These are phyloP conservation scores for Ustanciosporium gigantosporum DNA, from an alignment of 1,284 basidiomycete genomes.

Conservation along the genomic window DNA sequence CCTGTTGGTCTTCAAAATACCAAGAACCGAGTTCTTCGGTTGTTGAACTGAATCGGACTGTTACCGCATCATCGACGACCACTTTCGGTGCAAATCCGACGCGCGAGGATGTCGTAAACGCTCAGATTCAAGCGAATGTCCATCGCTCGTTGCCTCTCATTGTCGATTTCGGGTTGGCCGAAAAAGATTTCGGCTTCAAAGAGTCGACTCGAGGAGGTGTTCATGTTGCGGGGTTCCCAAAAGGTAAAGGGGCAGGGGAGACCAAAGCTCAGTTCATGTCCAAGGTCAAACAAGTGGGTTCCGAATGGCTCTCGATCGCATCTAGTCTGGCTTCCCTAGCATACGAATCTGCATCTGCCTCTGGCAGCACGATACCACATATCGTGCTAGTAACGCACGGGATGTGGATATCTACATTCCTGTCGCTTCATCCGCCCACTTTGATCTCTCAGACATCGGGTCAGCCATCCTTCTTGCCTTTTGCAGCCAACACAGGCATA, in stretches of 20 bases:
- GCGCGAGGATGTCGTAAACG: neutral
- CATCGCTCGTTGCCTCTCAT: constrained; percentile 15
- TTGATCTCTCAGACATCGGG: constrained; percentile 10
- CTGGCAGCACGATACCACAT: constrained; percentile 18
- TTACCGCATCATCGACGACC: no score
- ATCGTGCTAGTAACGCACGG: constrained; percentile 53
- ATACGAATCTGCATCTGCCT: neutral
- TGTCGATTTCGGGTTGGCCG: constrained; percentile 19
- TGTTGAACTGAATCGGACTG: neutral
- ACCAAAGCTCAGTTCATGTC: constrained; percentile 10
- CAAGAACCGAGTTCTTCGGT: neutral
- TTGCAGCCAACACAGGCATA: constrained; percentile 46
- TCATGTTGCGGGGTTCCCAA: constrained; percentile 30
- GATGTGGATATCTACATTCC: constrained; percentile 53
- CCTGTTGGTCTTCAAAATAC: constrained; percentile 11
- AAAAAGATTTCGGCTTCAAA: constrained; percentile 43
- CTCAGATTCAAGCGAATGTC: neutral
- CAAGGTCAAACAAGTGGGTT: constrained; percentile 13
- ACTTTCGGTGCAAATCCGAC: neutral
- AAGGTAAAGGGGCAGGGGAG: constrained; percentile 22
- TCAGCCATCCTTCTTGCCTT: constrained; percentile 22
- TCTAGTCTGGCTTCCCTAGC: no score
- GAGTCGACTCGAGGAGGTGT: constrained; percentile 41
- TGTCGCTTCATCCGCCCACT: constrained; percentile 29
- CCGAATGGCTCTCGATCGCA: constrained; percentile 21